Conservation (phyloP, 257 asterid genomes). For the Plectranthus barbatus region DNA sequence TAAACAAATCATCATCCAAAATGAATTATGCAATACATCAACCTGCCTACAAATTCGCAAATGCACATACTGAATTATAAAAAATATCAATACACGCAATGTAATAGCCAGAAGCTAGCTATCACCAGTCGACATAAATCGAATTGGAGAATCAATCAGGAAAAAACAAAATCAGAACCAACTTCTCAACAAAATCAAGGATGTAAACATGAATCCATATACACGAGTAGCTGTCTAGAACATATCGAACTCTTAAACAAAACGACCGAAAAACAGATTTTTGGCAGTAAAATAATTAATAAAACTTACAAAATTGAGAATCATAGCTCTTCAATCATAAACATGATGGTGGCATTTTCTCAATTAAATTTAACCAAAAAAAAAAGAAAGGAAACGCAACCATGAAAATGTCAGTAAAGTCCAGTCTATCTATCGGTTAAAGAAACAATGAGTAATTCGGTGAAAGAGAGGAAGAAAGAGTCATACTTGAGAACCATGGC, state of each 20-base stretch:
- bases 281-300: background rate
- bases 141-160: background rate
- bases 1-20: background rate
- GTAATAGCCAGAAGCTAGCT: background rate
- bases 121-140: background rate
- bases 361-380: background rate
- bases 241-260: background rate
- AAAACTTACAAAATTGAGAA: background rate
- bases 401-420: background rate
- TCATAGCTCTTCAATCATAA: background rate
- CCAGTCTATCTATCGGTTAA: background rate
- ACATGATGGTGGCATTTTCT: background rate
- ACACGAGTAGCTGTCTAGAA: background rate
- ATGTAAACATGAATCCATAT: background rate
- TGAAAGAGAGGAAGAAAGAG: background rate
- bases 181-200: background rate
- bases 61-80: too few relatives aligned
- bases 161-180: background rate
- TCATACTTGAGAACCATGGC: slow-evolving; percentile 64
- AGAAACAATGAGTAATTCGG: background rate
- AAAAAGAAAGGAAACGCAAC: background rate
- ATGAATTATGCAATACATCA: background rate
- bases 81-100: background rate
- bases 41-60: background rate
- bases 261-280: background rate